Percentiles rank a stretch among this genome's conserved stretches.
These are phyloP conservation scores for Blakeslea trispora DNA, from an alignment of 371 early-diverging fungal genomes.

Conservation along the genomic window DNA sequence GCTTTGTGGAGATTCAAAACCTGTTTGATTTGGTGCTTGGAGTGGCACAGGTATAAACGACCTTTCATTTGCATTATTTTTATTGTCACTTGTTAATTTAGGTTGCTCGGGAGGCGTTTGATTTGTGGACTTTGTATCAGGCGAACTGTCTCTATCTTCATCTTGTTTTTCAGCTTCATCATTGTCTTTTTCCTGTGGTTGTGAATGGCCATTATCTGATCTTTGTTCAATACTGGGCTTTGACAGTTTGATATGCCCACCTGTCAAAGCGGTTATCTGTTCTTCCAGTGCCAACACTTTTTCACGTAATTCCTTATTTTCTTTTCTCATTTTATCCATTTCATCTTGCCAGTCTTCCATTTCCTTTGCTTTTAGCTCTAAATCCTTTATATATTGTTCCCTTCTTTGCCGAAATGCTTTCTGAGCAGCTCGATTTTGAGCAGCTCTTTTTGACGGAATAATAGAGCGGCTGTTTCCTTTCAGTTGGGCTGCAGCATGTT, in stretches of 20 bases:
- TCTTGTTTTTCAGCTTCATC: no score
- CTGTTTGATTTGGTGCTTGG: constrained; percentile 15
- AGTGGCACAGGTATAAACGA: constrained; percentile 16
- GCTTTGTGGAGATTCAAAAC: constrained; percentile 7
- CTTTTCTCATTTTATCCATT: constrained; percentile 41
- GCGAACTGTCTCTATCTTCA: no score
- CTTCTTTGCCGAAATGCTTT: constrained; percentile 50
- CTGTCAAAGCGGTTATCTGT: constrained; percentile 18
- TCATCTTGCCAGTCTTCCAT: constrained; percentile 53
- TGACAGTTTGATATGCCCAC: constrained; percentile 13
- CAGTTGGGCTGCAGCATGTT: constrained; percentile 1
- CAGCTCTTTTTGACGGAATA: constrained; percentile 34
- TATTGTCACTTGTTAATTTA: no score
- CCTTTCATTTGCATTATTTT: background rate
- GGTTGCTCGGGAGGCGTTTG: no score
- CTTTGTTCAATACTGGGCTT: constrained; percentile 11
- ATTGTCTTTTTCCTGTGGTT: no score
- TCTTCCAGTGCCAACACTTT: constrained; percentile 16
- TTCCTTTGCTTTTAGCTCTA: constrained; percentile 46
- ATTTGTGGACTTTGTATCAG: background rate
- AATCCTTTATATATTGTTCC: constrained; percentile 50
- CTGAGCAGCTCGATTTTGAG: constrained; percentile 52
- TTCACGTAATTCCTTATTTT: constrained; percentile 38
- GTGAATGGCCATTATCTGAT: no score
- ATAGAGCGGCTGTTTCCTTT: constrained; percentile 20